Evolutionary conservation across 352 stramenopile species (phyloP).

Genomic region (Globisporangium sylvaticum): DNA sequence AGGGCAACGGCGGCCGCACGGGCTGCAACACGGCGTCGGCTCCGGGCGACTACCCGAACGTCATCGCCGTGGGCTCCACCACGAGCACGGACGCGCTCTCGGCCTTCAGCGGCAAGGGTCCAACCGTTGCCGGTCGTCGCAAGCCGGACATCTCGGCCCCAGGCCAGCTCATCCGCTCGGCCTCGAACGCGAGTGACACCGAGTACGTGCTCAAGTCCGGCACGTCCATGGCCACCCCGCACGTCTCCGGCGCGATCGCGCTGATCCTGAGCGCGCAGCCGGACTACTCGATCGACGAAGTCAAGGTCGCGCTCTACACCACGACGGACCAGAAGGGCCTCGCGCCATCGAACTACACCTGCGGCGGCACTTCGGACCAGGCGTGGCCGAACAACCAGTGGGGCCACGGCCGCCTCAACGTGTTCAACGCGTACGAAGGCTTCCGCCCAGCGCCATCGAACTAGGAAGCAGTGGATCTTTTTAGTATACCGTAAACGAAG

Average conservation of each 20-base stretch:
- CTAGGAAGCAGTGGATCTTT: no score
- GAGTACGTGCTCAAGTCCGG: background rate
- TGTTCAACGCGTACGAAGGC: conserved; percentile 16
- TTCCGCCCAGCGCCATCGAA: conserved; percentile 6
- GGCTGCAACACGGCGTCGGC: conserved; percentile 12
- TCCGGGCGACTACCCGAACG: conserved; percentile 21
- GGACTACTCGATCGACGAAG: conserved; percentile 15
- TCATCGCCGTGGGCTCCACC: conserved; percentile 26
- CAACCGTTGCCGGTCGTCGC: conserved; percentile 4
- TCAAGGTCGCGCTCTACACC: conserved; percentile 11
- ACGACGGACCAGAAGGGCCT: background rate
- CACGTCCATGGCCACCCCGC: conserved; percentile 22
- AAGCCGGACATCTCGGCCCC: conserved; percentile 30
- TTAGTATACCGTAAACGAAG: no score
- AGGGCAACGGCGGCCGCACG: conserved; percentile 13
- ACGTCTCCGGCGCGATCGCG: conserved; percentile 24
- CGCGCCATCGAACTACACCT: conserved; percentile 12
- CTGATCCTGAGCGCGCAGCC: conserved; percentile 25
- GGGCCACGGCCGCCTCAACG: conserved; percentile 10
- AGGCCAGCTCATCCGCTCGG: conserved; percentile 14
- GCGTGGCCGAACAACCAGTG: conserved; percentile 16
- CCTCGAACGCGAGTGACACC: background rate
- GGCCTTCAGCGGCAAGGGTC: conserved; percentile 19
- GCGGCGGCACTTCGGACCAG: conserved; percentile 22
- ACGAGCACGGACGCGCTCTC: background rate